Evolutionary conservation across 2,329 filamentous ascomycete genomes (phyloP).

Genomic region (Chaetomiaceae sp.): DNA sequence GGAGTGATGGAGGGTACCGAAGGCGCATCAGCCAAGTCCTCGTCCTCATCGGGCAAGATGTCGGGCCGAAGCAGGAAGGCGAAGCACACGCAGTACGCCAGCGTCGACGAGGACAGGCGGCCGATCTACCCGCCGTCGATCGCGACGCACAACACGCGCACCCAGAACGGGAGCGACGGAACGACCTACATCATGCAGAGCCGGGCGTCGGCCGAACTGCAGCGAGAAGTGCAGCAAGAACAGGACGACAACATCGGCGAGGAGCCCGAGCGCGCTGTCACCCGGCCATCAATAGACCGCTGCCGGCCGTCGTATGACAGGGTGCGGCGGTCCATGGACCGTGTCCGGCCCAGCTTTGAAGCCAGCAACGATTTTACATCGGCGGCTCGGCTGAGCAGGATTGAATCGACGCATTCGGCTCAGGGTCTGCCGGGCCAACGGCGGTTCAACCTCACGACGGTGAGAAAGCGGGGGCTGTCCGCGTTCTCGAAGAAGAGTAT

Average conservation of each 20-base stretch:
- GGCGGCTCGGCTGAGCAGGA: conserved; percentile 74
- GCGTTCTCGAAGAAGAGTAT: conserved; percentile 31
- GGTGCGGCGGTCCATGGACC: conserved; percentile 81
- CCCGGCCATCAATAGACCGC: conserved; percentile 59
- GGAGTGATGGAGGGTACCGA: conserved; percentile 36
- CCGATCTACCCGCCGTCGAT: conserved; percentile 93
- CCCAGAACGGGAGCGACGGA: conserved; percentile 88
- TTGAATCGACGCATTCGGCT: conserved; percentile 67
- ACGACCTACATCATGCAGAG: conserved; percentile 74
- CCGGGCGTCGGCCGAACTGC: conserved; percentile 55
- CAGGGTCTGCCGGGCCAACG: conserved; percentile 23
- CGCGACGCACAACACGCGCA: conserved; percentile 75
- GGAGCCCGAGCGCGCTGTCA: conserved; percentile 27
- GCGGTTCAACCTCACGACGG: conserved; percentile 28
- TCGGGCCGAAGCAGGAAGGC: conserved; percentile 49
- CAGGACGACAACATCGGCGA: conserved; percentile 27
- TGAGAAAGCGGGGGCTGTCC: conserved; percentile 28
- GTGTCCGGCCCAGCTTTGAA: conserved; percentile 78
- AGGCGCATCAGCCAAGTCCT: conserved; percentile 52
- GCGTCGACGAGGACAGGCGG: conserved; percentile 79
- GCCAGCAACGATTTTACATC: conserved; percentile 87
- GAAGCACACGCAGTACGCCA: conserved; percentile 54
- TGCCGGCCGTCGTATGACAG: conserved; percentile 83
- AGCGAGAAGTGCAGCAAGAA: conserved; percentile 13
- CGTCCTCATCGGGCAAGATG: conserved; percentile 54